Percentiles rank a stretch among this genome's conserved stretches.
phyloP scores from a whole-genome alignment of 306 rosid species.

The Rosa multiflora region DNA sequence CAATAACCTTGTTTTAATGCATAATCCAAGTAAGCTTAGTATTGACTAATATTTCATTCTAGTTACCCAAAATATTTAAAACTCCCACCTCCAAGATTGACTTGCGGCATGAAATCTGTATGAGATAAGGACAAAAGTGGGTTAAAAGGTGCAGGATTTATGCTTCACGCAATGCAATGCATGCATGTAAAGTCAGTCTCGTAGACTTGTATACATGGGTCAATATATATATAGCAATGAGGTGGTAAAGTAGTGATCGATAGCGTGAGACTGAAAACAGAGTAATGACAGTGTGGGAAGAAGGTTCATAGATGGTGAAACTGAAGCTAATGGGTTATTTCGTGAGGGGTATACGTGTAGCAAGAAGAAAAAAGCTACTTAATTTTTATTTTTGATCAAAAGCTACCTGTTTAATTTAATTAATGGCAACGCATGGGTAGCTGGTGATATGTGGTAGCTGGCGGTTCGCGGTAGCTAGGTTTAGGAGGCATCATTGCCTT shows the following conservation, averaged over 20 bases:
- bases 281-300: not conserved
- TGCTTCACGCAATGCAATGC: not conserved
- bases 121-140: not conserved
- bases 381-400: not conserved
- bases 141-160: not conserved
- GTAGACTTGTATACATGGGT: not conserved
- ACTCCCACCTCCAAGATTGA: not conserved
- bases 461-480: not conserved
- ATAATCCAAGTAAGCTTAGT: not conserved
- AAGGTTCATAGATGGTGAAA: not conserved
- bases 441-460: not conserved
- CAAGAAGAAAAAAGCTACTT: not conserved
- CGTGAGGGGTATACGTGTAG: not conserved
- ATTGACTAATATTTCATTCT: not conserved
- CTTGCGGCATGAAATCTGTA: not conserved
- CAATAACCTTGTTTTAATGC: constrained; percentile 15
- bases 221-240: not conserved
- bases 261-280: not conserved
- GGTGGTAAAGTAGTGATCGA: not conserved
- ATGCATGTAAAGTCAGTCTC: not conserved
- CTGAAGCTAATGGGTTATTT: not conserved
- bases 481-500: not conserved
- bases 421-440: not conserved
- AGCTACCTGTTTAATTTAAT: not conserved
- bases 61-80: not conserved